Conservation (phyloP, 192 early-diverging fungal genomes). For the Mortierella alpina region DNA sequence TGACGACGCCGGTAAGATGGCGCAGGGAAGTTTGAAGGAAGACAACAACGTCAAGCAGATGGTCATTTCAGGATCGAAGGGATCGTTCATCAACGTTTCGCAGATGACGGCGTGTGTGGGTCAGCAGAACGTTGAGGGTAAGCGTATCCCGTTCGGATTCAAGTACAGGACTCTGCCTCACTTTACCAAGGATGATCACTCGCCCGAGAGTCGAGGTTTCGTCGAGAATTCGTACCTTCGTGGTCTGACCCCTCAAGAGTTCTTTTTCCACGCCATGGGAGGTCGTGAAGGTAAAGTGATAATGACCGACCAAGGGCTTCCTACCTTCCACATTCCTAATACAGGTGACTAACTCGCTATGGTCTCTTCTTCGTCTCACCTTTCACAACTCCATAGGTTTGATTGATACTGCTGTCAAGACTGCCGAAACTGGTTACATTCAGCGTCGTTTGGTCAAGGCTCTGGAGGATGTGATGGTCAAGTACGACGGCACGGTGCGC, state of each 20-base stretch:
- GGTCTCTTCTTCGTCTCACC: background rate
- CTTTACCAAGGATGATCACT: conserved; percentile 97
- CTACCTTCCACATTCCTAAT: background rate
- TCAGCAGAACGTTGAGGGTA: conserved; percentile 99
- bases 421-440: conserved; percentile 99
- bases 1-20: conserved; percentile 90
- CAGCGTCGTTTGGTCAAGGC: conserved; percentile 99
- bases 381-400: conserved; percentile 63
- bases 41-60: conserved; percentile 98
- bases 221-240: conserved; percentile 91
- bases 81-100: conserved; percentile 94
- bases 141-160: conserved; percentile 98
- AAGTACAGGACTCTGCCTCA: conserved; percentile 95
- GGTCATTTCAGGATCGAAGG: conserved; percentile 96
- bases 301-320: background rate
- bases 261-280: conserved; percentile 99
- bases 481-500: conserved; percentile 97
- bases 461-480: conserved; percentile 96
- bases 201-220: conserved; percentile 90
- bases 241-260: conserved; percentile 97
- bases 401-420: conserved; percentile 99
- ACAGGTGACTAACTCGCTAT: background rate
- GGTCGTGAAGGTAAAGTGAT: conserved; percentile 85
- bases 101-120: conserved; percentile 99
- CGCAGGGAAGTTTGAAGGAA: conserved; percentile 83